These are phyloP conservation scores for Saccharomyces hybrid DNA, from an alignment of 1,139 yeast species.

Conservation along the genomic window DNA sequence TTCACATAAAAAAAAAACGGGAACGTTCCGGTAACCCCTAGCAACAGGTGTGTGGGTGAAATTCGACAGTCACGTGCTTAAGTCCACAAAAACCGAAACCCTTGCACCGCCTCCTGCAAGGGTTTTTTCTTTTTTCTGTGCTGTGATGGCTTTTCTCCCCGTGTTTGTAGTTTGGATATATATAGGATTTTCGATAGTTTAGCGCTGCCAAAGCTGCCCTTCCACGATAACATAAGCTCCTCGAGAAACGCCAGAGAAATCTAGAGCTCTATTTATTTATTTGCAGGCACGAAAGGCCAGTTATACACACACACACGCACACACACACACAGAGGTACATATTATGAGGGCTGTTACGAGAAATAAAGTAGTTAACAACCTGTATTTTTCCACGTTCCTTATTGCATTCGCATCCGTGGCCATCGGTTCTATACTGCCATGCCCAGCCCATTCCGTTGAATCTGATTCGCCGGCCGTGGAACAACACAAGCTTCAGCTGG, in stretches of 20 bases:
- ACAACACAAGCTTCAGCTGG: constrained; percentile 5
- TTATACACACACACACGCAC: no score
- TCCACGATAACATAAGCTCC: neutral
- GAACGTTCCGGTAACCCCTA: neutral
- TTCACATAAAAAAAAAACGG: neutral
- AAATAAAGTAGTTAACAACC: constrained; percentile 33
- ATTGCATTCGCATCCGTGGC: constrained; percentile 38
- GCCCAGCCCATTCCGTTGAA: constrained; percentile 37
- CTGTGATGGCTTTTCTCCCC: neutral
- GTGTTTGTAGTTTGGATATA: neutral
- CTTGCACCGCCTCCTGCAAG: neutral
- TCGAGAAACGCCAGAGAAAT: neutral
- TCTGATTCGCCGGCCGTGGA: constrained; percentile 28
- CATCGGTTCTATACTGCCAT: constrained; percentile 35
- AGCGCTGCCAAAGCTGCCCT: neutral
- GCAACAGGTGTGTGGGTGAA: neutral
- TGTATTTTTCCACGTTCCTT: constrained; percentile 36
- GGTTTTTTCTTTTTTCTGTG: neutral
- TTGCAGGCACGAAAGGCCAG: neutral
- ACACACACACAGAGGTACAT: neutral
- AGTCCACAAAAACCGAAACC: neutral
- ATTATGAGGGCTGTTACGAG: constrained; percentile 34
- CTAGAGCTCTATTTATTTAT: neutral
- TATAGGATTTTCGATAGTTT: neutral
- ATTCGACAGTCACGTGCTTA: neutral